Base-by-base conservation (phyloP, 2,329 filamentous ascomycete species). In the Trichoderma hamatum region DNA sequence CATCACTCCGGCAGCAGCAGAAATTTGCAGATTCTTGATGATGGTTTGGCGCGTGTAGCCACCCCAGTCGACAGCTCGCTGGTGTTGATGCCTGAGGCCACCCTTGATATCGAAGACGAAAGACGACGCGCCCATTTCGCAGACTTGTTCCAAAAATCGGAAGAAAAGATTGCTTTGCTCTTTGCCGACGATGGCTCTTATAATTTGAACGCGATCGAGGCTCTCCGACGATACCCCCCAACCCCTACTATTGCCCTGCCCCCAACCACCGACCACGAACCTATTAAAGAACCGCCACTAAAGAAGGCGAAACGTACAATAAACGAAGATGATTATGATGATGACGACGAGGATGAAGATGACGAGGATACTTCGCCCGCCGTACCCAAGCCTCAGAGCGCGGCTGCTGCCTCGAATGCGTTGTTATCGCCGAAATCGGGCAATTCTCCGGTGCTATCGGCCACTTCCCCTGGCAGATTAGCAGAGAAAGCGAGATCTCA, bases 321-420 rank as follows among this genome's bases (percentile, higher is more conserved):
- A 84, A 89, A 94, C 74, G 92, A 95, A 78, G 91, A 94, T 75
- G 91, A 95, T 80, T 94, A 95, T 76, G 92, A 91, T 73, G 92
- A 95, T 75, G 94, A 97, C 69, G 91, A 95, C 52, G 91, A 93
- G 19, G 90, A 92, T 1, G 89, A 91, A 9, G 90, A 91, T 19
- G 90, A 88, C 55, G 88, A 90, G 21, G 83, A 87, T 81, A 83
- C 86, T 72, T 84, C 86, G 73, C 83, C 86, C 19, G 64, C 69
- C 82, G 84, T 73, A 82, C 85, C 71, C 82, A 87, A 75, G 82
- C 85, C 74, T 80, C 86, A 75, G 77, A 82, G 85, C 76, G 81
- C 79, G 72, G 81, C 82, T 61, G 82, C 83, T 74, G 83, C 86
- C 71, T 84, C 87, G 72, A 86, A 86, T 74, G 82, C 86, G 69